These are phyloP conservation scores for Candida germanica DNA, from an alignment of 805 yeast species.

Conservation along the genomic window DNA sequence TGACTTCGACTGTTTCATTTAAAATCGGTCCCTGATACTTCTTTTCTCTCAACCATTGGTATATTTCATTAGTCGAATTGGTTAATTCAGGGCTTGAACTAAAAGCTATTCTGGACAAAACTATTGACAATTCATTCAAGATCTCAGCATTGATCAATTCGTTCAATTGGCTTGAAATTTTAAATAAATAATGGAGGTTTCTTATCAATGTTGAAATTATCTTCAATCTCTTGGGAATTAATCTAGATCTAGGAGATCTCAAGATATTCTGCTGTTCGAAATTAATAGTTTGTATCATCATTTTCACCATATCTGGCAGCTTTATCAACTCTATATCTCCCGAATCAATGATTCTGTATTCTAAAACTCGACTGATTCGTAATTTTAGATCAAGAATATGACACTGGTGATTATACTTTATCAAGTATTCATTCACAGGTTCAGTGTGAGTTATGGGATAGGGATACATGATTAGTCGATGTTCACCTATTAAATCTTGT, in stretches of 20 bases:
- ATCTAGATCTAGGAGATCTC: conserved; percentile 43
- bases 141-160: conserved; percentile 39
- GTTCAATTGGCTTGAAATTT: conserved; percentile 28
- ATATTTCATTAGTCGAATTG: conserved; percentile 33
- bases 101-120: conserved; percentile 52
- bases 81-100: conserved; percentile 40
- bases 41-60: conserved; percentile 33
- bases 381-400: conserved; percentile 44
- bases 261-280: conserved; percentile 47
- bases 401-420: conserved; percentile 32
- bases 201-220: conserved; percentile 41
- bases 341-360: conserved; percentile 36
- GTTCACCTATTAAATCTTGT: too few relatives aligned
- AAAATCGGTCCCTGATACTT: conserved; percentile 33
- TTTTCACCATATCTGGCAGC: conserved; percentile 37
- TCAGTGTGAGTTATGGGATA: conserved; percentile 20
- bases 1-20: conserved; percentile 43
- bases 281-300: conserved; percentile 42
- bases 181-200: conserved; percentile 36
- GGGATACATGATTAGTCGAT: conserved; percentile 23
- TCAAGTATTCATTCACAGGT: not conserved
- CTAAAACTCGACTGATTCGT: conserved; percentile 48
- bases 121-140: conserved; percentile 46
- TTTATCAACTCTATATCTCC: conserved; percentile 25
- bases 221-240: conserved; percentile 33